These are phyloP conservation scores for Diutina scorzettiae DNA, from an alignment of 1,139 yeast species.

Conservation along the genomic window DNA sequence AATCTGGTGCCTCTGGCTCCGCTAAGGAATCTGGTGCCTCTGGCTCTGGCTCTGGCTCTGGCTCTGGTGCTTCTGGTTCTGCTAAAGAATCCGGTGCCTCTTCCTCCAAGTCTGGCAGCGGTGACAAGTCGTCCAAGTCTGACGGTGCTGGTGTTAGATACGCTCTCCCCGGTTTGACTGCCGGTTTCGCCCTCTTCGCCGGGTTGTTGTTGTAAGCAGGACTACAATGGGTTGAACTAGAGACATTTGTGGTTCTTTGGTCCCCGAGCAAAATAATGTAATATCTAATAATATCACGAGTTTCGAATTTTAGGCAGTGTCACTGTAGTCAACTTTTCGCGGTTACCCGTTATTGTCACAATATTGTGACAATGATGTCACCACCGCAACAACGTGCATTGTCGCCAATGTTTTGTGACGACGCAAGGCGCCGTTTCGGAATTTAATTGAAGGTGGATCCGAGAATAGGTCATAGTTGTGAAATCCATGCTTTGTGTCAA, in stretches of 20 bases:
- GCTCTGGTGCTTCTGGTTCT: not conserved
- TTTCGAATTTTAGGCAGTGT: no score
- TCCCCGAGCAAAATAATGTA: not conserved
- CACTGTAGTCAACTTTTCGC: no score
- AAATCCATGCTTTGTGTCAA: no score
- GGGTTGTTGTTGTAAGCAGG: constrained; percentile 1
- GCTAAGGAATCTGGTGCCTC: not conserved
- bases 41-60: constrained; percentile 2
- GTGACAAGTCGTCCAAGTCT: not conserved
- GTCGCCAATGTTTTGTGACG: not conserved
- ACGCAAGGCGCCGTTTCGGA: not conserved
- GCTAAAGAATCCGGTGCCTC: not conserved
- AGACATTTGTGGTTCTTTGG: not conserved
- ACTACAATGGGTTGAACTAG: not conserved
- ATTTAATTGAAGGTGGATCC: not conserved
- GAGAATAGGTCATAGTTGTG: no score
- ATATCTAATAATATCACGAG: not conserved
- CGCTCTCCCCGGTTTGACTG: not conserved
- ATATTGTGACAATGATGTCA: no score
- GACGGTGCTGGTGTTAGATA: not conserved
- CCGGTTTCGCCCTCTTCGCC: not conserved
- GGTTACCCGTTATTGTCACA: no score
- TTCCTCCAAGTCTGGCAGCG: not conserved
- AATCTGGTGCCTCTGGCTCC: not conserved
- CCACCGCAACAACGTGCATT: no score